Percentiles rank a stretch among this genome's conserved stretches.
Evolutionary conservation across 768 basidiomycete species (phyloP).

Genomic region (Boletus sp.): DNA sequence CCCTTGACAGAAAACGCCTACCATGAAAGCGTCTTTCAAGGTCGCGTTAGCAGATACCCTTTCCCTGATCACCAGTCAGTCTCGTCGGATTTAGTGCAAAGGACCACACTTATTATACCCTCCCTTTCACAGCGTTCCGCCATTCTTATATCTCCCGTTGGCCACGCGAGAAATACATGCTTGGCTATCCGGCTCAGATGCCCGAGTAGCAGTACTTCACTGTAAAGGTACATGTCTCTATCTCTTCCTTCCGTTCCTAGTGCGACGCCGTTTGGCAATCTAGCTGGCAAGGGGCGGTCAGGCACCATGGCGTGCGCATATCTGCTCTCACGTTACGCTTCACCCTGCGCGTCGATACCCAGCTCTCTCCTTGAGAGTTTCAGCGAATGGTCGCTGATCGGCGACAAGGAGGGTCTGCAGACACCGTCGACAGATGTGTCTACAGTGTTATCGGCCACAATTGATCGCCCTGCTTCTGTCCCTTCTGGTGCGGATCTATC

Average conservation of each 20-base stretch:
- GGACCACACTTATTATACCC: not conserved
- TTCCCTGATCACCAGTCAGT: slow-evolving; percentile 89
- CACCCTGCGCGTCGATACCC: slow-evolving; percentile 40
- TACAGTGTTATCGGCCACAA: not conserved
- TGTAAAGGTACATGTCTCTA: slow-evolving; percentile 63
- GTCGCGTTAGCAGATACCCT: slow-evolving; percentile 78
- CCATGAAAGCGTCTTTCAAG: slow-evolving; percentile 60
- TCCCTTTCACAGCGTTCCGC: slow-evolving; percentile 57
- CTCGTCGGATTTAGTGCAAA: slow-evolving; percentile 45
- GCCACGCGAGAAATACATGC: slow-evolving; percentile 68
- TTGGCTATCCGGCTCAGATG: slow-evolving; percentile 64
- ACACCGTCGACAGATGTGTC: slow-evolving; percentile 5
- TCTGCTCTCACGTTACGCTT: slow-evolving; percentile 54
- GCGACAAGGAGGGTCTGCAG: slow-evolving; percentile 17
- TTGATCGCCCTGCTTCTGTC: not conserved
- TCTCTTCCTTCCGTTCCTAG: not conserved
- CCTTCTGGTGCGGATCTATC: slow-evolving; percentile 5
- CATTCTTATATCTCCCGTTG: slow-evolving; percentile 68
- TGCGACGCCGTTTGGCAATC: slow-evolving; percentile 1
- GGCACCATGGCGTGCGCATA: slow-evolving; percentile 85
- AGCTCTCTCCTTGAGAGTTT: slow-evolving; percentile 13
- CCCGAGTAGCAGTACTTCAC: slow-evolving; percentile 76
- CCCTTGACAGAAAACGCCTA: slow-evolving; percentile 81
- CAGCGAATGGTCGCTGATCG: slow-evolving; percentile 20
- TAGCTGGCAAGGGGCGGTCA: slow-evolving; percentile 81